phyloP scores from a whole-genome alignment of 768 basidiomycete genomes.

The Psilocybe subaeruginosa region DNA sequence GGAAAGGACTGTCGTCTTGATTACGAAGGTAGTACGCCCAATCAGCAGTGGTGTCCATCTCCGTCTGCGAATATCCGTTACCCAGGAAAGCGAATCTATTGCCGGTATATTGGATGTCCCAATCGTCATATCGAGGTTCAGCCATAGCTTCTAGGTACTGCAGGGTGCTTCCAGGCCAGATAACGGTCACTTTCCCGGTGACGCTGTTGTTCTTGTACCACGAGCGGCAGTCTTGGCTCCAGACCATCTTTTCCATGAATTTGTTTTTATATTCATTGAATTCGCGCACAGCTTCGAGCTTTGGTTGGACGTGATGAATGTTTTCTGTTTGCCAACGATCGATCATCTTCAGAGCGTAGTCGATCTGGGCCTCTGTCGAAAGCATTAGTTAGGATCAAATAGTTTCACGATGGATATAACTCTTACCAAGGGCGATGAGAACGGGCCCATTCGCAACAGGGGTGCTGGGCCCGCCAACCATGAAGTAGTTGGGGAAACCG shows the following conservation, averaged over 20 bases:
- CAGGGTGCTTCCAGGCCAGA: slow-evolving; percentile 39
- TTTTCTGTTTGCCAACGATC: slow-evolving; percentile 39
- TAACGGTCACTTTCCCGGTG: slow-evolving; percentile 31
- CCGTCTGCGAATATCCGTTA: slow-evolving; percentile 36
- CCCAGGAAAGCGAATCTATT: slow-evolving; percentile 39
- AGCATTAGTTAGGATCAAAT: not conserved
- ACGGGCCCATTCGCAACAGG: slow-evolving; percentile 38
- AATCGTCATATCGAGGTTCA: slow-evolving; percentile 37
- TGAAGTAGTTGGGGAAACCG: slow-evolving; percentile 38
- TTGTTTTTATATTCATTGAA: slow-evolving; percentile 32
- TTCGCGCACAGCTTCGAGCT: slow-evolving; percentile 35
- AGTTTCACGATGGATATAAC: too few relatives aligned
- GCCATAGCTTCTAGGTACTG: slow-evolving; percentile 37
- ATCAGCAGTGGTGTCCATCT: slow-evolving; percentile 32
- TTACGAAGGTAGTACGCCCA: slow-evolving; percentile 34
- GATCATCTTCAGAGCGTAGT: slow-evolving; percentile 36
- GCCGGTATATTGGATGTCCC: slow-evolving; percentile 35
- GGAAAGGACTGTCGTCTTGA: slow-evolving; percentile 26
- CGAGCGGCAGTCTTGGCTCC: slow-evolving; percentile 32
- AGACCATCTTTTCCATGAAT: slow-evolving; percentile 37
- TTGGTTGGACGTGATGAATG: slow-evolving; percentile 37
- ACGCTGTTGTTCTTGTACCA: slow-evolving; percentile 36
- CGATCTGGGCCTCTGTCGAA: slow-evolving; percentile 32
- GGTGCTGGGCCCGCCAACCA: slow-evolving; percentile 35
- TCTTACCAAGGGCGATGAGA: slow-evolving; percentile 31